Evolutionary conservation across 257 asterid species (phyloP), one percentile per base, ranked within the genome.

Genomic region (Ocimum tenuiflorum): DNA sequence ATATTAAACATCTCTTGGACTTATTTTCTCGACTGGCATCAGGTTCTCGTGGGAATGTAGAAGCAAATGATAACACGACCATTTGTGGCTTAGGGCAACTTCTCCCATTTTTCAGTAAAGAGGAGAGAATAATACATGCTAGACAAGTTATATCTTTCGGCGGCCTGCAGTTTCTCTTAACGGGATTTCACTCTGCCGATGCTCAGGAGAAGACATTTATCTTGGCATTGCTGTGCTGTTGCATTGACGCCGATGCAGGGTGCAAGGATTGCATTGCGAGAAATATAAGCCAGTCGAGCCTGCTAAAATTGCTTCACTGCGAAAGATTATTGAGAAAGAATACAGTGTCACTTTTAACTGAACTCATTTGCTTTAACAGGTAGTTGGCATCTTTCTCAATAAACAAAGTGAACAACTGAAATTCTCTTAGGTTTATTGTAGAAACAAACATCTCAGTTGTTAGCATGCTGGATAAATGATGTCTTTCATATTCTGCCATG

Each of bases 301-400:
- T 89, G 22, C 76, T 87, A 57, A 81, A 78, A 41, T 29, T 80
- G 63, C 89, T 89, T 60, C 83, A 51, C 54, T 48, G 43, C 23
- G 77, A 80, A 72, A 72, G 79, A 47, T 54, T 54, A 12, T 64
- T 52, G 35, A 82, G 77, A 64, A 51, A 65, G n/a, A 65, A 57
- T 24, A 75, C 94, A 15, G 58, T 85, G 35, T 48, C 52, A 9
- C 61, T 87, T 74, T 66, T 87, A 64, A 71, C 67, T 49, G 86
- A 87, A 74, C 80, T 89, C 19, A 73, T 89, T 75, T 83, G 94
- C 85, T 68, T 72, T 57, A 89, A 82, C 87, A 83, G 89, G 96
- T 89, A 81, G 10, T 48, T 56, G 29, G 39, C 38, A 17, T 39
- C 29, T 42, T 42, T 36, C 19, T 63, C 19, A 7, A 23, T 11